A percentile compares a stretch with the other conserved stretches of the same genome.
Evolutionary conservation across 495 filamentous ascomycete species (phyloP).

Genomic region (Neurospora africana): DNA sequence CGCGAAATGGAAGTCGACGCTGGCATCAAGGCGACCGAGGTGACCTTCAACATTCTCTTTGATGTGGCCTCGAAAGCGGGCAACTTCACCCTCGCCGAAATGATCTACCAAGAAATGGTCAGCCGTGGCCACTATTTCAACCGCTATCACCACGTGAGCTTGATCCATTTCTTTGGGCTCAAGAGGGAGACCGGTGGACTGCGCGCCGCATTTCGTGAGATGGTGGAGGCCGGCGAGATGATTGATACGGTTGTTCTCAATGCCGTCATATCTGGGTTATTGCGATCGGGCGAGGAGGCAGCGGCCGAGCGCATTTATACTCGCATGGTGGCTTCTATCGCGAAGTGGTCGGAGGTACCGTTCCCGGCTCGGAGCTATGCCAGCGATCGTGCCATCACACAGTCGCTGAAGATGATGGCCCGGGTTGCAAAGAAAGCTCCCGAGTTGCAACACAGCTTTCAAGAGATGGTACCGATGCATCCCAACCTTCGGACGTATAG

Average conservation of each 20-base stretch:
- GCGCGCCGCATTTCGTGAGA: conserved; percentile 58
- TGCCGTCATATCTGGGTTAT: conserved; percentile 66
- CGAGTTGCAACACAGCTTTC: conserved; percentile 34
- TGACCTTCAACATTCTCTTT: conserved; percentile 88
- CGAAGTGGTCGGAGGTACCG: conserved; percentile 9
- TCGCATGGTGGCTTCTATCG: conserved; percentile 59
- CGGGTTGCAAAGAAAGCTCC: conserved; percentile 31
- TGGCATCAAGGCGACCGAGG: conserved; percentile 49
- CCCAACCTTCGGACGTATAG: conserved; percentile 56
- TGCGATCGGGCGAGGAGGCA: conserved; percentile 57
- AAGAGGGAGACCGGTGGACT: conserved; percentile 56
- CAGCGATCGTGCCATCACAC: conserved; percentile 42
- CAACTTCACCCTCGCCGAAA: conserved; percentile 72
- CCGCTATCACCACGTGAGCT: conserved; percentile 63
- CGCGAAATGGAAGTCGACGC: conserved; percentile 74
- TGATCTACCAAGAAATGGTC: conserved; percentile 72
- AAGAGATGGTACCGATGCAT: conserved; percentile 39
- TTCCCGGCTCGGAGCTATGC: conserved; percentile 32
- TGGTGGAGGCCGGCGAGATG: conserved; percentile 72
- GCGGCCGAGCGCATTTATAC: conserved; percentile 71
- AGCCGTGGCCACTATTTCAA: conserved; percentile 52
- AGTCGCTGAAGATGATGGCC: conserved; percentile 44
- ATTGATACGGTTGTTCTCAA: conserved; percentile 85
- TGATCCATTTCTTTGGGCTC: conserved; percentile 77
- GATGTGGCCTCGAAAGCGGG: conserved; percentile 76